Evolutionary conservation across 1,284 basidiomycete species (phyloP).

Genomic region (Naganishia cerealis): DNA sequence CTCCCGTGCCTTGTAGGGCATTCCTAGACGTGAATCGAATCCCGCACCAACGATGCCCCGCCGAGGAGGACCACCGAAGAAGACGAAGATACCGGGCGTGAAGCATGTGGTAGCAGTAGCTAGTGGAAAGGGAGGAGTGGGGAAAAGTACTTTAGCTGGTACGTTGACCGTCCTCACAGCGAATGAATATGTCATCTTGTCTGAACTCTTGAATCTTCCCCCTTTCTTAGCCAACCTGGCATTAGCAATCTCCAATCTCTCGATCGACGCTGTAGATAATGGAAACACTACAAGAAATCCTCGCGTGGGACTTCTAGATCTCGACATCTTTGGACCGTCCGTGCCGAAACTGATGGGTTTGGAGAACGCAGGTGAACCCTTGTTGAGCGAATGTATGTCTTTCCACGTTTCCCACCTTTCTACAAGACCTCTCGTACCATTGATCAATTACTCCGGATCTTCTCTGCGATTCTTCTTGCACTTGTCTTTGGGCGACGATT

Average conservation of each 20-base stretch:
- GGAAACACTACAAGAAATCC: conserved; percentile 40
- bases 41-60: conserved; percentile 53
- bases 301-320: conserved; percentile 81
- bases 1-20: conserved; percentile 41
- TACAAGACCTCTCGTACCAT: conserved; percentile 7
- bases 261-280: not conserved
- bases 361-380: conserved; percentile 74
- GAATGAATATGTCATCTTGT: not conserved
- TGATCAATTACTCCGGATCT: too few species aligned
- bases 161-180: conserved; percentile 19
- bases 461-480: not conserved
- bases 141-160: conserved; percentile 93
- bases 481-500: not conserved
- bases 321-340: conserved; percentile 95
- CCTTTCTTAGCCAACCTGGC: conserved; percentile 74
- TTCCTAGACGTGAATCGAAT: conserved; percentile 48
- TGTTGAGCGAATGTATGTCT: conserved; percentile 68
- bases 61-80: conserved; percentile 55
- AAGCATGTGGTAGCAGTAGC: conserved; percentile 76
- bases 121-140: conserved; percentile 94
- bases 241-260: conserved; percentile 42
- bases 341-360: conserved; percentile 94
- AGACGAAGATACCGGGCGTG: conserved; percentile 58
- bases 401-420: not conserved
- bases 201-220: not conserved